phyloP scores from a whole-genome alignment of 257 asterid genomes.

The Plantago ovata region DNA sequence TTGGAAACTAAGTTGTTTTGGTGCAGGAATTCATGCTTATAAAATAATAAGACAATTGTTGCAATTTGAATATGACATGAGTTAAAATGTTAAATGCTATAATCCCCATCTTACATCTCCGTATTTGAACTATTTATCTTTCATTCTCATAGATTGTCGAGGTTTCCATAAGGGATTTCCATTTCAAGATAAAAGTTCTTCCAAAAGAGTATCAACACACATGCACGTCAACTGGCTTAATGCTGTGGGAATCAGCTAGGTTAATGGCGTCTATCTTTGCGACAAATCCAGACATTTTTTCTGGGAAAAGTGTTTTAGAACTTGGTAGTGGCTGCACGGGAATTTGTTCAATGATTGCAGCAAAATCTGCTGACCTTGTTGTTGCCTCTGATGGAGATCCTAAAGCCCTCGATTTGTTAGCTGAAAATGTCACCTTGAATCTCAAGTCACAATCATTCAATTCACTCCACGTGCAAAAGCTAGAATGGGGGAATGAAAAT shows the following conservation, averaged over 20 bases:
- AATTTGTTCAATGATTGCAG: conserved; percentile 83
- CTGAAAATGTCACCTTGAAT: conserved; percentile 54
- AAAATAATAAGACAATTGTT: no score
- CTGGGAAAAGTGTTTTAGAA: conserved; percentile 71
- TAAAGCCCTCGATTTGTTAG: conserved; percentile 58
- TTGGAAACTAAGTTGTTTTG: no score
- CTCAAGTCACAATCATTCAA: conserved; percentile 26
- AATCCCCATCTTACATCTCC: not conserved
- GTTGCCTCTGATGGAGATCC: conserved; percentile 90
- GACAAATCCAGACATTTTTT: conserved; percentile 47
- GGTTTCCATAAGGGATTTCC: conserved; percentile 35
- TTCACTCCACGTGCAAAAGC: conserved; percentile 34
- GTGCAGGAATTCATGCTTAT: no score
- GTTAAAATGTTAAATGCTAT: no score
- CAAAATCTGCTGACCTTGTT: conserved; percentile 58
- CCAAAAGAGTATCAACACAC: conserved; percentile 88
- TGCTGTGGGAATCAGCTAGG: conserved; percentile 96
- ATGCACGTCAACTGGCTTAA: conserved; percentile 87
- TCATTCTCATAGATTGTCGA: conserved; percentile 43
- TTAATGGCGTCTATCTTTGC: conserved; percentile 82
- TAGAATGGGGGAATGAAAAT: conserved; percentile 70
- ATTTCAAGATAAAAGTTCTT: conserved; percentile 69
- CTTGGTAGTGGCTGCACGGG: conserved; percentile 89
- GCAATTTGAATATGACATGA: no score
- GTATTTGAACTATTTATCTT: not conserved